A percentile compares a stretch with the other conserved stretches of the same genome.
Conservation (phyloP, 306 rosid genomes). For the Vigna hirtella region DNA sequence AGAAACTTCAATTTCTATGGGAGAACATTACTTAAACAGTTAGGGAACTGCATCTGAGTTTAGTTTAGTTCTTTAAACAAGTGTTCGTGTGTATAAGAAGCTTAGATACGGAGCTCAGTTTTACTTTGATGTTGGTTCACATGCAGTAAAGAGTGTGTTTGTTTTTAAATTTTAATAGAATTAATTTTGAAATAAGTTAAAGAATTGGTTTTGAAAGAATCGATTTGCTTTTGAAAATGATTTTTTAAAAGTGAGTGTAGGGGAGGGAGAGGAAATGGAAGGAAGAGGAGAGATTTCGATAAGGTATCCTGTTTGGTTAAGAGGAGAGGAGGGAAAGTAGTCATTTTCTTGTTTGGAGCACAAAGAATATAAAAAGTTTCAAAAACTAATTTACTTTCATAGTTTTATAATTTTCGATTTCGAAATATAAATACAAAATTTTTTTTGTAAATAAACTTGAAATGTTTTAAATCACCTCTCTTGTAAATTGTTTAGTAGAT, state of each 20-base stretch:
- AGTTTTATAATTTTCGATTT: too few relatives aligned
- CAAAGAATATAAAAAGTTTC: too few relatives aligned
- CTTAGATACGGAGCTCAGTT: neutral
- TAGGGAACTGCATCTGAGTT: neutral
- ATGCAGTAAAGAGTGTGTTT: neutral
- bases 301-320: too few relatives aligned
- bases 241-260: neutral
- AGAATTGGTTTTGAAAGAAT: neutral
- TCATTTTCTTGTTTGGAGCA: too few relatives aligned
- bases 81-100: neutral
- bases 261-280: too few relatives aligned
- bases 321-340: too few relatives aligned
- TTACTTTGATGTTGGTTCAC: conserved; percentile 18
- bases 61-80: neutral
- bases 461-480: too few relatives aligned
- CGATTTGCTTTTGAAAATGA: neutral
- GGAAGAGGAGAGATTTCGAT: too few relatives aligned
- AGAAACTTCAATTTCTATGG: neutral
- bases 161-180: neutral
- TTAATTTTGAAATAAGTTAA: neutral
- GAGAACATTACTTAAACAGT: neutral
- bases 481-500: too few relatives aligned
- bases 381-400: too few relatives aligned
- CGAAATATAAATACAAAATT: too few relatives aligned
- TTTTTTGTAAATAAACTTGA: too few relatives aligned